Base-by-base conservation (phyloP, 2,329 filamentous ascomycete genomes). In the Colletotrichum noveboracense region DNA sequence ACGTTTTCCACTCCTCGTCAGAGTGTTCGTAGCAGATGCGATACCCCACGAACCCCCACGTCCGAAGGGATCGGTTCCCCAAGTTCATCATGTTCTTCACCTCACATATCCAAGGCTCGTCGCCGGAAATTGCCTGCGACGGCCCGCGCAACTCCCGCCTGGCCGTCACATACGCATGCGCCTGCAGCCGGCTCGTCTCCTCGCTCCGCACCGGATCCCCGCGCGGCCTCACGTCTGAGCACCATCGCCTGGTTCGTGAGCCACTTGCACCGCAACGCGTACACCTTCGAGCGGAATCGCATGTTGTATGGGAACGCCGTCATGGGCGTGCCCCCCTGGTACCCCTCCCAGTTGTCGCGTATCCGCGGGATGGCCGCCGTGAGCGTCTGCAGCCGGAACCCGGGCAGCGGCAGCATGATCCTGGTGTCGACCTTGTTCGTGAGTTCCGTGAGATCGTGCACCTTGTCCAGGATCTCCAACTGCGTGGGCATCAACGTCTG, bases 1-100 rank as follows among this genome's bases (percentile, higher is more conserved):
- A 75, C 2, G 18, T 2, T 36, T n/a, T 28, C 67, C 72, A 75
- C 38, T 75, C 72, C 61, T 75, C 72, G 34, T 75, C 72, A 5
- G 68, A 74, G 26, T 74, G 71, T 32, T 10, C 67, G n/a, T 74
- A 74, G 38, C 38, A 62, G 18, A 70, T n/a, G 5, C 71, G 38
- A 6, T 74, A 74, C 66, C 30, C 71, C 14, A 74, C 9, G 32
- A 58, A 74, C 7, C 71, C 71, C 71, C 71, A 74, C 2, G 34
- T 30, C 66, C 58, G 28, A 7, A 68, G 6, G 13, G 62, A 55
- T 2, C n/a, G 2, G 1, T 32, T 21, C 24, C 30, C 38, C 32
- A 30, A 3, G 38, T 24, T 26, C 71, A 70, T 64, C 7, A 13
- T 28, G 3, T n/a, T 28, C 66, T 64, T 74, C 5, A 74, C 14